Base-by-base conservation (phyloP, 2,329 filamentous ascomycete species). In the Pleomassaria siparia region DNA sequence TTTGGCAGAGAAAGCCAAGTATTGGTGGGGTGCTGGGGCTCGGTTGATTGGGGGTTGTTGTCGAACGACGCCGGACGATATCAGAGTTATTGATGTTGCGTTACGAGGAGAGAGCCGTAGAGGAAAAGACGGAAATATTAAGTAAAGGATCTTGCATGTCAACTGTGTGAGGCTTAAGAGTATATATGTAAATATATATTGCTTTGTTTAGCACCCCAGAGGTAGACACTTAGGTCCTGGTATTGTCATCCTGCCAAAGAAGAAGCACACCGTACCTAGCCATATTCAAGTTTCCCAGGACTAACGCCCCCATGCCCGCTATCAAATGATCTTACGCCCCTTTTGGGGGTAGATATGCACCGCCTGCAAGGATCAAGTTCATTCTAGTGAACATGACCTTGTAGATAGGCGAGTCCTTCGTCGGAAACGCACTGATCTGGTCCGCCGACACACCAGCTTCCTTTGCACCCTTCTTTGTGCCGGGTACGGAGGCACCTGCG, bases 381-480 rank as follows among this genome's bases (percentile, higher is more conserved):
- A 96, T 96, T 51, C 90, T 80, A 3, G 94, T 97, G 63, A 96
- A 96, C 63, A 87, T 84, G 44, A 95, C 91, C 73, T 92, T 94
- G 72, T 95, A 89, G 10, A 97, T 89, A 0, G 92, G 91, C 13
- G 88, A 92, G 74, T 95, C 96, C 81, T 99, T 99, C 3, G 94
- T 97, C 0, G 90, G 86, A 67, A 96, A 97, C 1, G 89, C 91
- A 55, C 85, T 90, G 73, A 99, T 95, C 73, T 97, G 94, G 65
- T 99, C 94, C 0, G 91, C 86, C 0, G 87, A 91, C 36, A 96
- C 87, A 62, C 89, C 89, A 3, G 91, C 89, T 62, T 96, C 92
- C 71, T 96, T 96, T 46, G 82, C 83, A 70, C 89, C 89, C 76
- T 95, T 95, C 79, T 71, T 74, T 25, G 68, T 68, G 20, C 74